Conservation (phyloP, 2,329 filamentous ascomycete species). For the Thielaviopsis musarum region DNA sequence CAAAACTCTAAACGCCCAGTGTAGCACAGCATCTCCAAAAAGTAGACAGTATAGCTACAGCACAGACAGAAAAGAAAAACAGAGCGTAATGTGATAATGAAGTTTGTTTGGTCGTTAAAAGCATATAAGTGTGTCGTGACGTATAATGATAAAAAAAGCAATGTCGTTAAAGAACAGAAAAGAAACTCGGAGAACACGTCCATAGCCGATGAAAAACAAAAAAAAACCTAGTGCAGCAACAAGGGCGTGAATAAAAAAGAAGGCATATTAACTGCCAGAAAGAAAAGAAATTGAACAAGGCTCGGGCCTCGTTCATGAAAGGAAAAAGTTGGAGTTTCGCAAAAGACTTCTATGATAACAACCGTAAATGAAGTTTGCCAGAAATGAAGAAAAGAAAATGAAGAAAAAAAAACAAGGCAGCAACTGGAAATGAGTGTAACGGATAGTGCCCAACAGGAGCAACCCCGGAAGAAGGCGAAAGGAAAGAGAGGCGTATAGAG, state of each 20-base stretch:
- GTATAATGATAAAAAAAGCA: background rate
- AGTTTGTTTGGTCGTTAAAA: background rate
- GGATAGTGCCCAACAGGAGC: background rate
- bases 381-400: background rate
- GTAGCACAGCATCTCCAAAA: too few species aligned
- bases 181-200: background rate
- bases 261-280: background rate
- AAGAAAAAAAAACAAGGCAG: background rate
- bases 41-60: too few species aligned
- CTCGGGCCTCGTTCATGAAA: background rate
- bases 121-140: background rate
- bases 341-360: background rate
- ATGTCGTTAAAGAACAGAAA: background rate
- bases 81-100: background rate
- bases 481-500: background rate
- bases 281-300: background rate
- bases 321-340: background rate
- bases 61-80: background rate
- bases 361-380: background rate
- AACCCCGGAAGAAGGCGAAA: background rate
- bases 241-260: background rate
- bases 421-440: background rate
- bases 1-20: too few species aligned
- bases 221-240: background rate
- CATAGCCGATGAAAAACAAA: background rate